Evolutionary conservation across 2,329 filamentous ascomycete species (phyloP), one percentile per base, ranked within the genome.

Genomic region (Botryosphaeria dothidea): DNA sequence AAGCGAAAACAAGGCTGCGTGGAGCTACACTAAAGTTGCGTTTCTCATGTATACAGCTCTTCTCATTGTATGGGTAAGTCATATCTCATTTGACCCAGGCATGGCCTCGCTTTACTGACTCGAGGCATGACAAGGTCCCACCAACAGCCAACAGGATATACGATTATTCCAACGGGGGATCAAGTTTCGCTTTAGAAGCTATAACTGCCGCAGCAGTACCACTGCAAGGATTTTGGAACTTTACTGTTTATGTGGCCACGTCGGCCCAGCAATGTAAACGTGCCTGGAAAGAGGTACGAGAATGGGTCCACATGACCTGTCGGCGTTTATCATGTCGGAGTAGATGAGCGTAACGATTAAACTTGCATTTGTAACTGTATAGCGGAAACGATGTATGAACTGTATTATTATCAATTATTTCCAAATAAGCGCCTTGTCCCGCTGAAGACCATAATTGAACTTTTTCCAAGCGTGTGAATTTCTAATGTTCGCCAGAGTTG

Each of bases 221-320:
- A 0, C 83, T 93, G 0, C 92, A 96, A 74, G 92, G 92, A 0
- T 91, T 93, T 71, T 94, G 92, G 91, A 96, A 95, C 74, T 86
- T 88, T n/a, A 76, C 91, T 65, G 92, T 96, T 69, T 95, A 95
- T 76, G 78, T 87, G 17, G 83, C 86, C 7, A 92, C 90, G 0
- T 92, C 89, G 21, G 49, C 25, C 25, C 13, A 3, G 7, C 88
- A 88, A 0, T 88, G 88, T 72, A 84, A 83, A 72, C 76, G 34
- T 3, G 61, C 60, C 3, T 65, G 45, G 45, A 19, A 23, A 25
- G 45, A 48, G 11, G 25, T 25, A 25, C 45, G 45, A 19, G 31
- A 34, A 6, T 34, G 2, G 31, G 7, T 34, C 31, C 31, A 11
- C 13, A 11, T 11, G 1, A 34, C 13, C 7, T 8, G 13, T 34